Conservation (phyloP, 148 eudicot genomes). For the Amaranthus palmeri region DNA sequence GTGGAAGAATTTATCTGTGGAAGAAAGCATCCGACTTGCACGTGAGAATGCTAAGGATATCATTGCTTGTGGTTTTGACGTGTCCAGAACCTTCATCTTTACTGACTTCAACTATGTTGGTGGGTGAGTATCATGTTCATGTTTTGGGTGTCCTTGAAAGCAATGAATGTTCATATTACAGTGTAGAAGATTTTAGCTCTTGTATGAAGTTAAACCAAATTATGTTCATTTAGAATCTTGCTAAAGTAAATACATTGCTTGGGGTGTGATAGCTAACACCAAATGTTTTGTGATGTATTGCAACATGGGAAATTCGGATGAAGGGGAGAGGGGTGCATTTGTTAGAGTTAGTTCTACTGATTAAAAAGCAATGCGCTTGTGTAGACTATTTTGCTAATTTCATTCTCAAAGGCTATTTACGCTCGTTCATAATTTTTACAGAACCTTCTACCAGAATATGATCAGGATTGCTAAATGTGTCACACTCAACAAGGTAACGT, state of each 20-base stretch:
- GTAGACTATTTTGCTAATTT: not conserved
- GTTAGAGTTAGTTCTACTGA: too few relatives aligned
- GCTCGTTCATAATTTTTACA: constrained; percentile 28
- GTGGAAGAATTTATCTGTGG: constrained; percentile 90
- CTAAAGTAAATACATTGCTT: too few relatives aligned
- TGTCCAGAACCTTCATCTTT: constrained; percentile 84
- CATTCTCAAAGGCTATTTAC: not conserved
- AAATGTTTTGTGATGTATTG: too few relatives aligned
- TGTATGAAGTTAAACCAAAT: not conserved
- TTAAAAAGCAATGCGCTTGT: too few relatives aligned
- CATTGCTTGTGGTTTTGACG: constrained; percentile 95
- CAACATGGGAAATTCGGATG: too few relatives aligned
- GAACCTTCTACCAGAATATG: constrained; percentile 80
- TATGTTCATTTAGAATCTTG: not conserved
- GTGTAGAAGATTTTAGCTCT: not conserved
- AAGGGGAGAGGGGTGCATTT: too few relatives aligned
- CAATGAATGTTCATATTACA: not conserved
- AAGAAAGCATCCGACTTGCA: constrained; percentile 92
- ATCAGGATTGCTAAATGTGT: constrained; percentile 82
- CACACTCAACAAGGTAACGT: constrained; percentile 73
- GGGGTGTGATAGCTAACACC: too few relatives aligned
- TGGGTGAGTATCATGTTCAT: constrained; percentile 50
- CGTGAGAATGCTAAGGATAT: constrained; percentile 98
- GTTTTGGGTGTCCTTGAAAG: not conserved
- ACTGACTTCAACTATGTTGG: constrained; percentile 87